Base-by-base conservation (phyloP, 2,329 filamentous ascomycete species). In the Mollisiaceae sp. region DNA sequence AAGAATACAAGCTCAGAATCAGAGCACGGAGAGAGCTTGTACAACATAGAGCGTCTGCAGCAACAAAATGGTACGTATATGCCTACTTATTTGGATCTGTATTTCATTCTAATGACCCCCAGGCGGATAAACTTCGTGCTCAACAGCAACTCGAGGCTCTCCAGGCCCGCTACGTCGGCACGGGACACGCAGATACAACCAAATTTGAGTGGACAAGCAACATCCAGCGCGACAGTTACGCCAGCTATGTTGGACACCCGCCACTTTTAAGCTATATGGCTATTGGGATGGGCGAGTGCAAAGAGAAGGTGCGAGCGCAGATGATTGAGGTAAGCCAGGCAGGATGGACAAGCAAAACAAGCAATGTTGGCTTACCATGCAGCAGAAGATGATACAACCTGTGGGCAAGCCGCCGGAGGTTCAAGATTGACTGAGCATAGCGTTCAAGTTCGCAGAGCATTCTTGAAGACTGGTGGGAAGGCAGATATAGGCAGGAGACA, bases 121-220 rank as follows among this genome's bases (percentile, higher is more conserved):
- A 89, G 95, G 95, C 95, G 79, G 95, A 99, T 83, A 99, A 99
- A 82, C 91, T 99, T 71, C 94, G 95, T 77, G 95, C 93, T 11
- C 92, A 97, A 74, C 95, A 99, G 80, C 95, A 99, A 79, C 94
- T 99, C 77, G 95, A 99, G 81, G 90, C 93, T 70, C 91, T 98
- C 20, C 95, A 99, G 81, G 90, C 94, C 75, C 96, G 96, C 75
- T 97, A 95, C 82, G 86, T 99, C 75, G 95, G 95, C 72, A 98
- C 95, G 4, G 95, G 95, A 27, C 94, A 97, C 79, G 92, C 94
- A 52, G 95, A 99, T 81, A 98, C 94, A 15, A 97, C 93, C 32
- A 96, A 93, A 79, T 95, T 95, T 89, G 95, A 99, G 81, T 99
- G 94, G 93, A 91, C 91, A 59, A 94, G 91, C 66, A 99, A 98